Percentiles rank a stretch among this genome's conserved stretches.
phyloP scores from a whole-genome alignment of 345 rosid genomes.

The Euphorbia lathyris region DNA sequence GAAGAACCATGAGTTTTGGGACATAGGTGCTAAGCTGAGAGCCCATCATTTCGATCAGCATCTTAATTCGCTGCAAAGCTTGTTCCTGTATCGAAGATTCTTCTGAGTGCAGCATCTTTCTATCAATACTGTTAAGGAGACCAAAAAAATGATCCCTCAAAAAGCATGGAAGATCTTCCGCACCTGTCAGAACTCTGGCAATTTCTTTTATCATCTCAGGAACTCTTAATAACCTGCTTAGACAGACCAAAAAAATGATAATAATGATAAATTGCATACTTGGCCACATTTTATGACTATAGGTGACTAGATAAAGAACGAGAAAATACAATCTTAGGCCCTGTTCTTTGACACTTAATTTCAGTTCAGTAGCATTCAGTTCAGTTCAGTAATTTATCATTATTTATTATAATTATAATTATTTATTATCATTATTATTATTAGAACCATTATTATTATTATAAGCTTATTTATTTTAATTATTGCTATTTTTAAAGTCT shows the following conservation, averaged over 20 bases:
- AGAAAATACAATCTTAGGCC: no score
- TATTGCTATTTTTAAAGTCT: no score
- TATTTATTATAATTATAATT: no score
- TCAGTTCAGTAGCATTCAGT: no score
- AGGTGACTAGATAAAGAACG: background rate
- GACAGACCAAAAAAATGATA: slow-evolving; percentile 14
- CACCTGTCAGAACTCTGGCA: slow-evolving; percentile 67
- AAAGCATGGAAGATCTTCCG: slow-evolving; percentile 80
- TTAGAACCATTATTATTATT: no score
- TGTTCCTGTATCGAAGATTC: slow-evolving; percentile 72
- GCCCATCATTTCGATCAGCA: slow-evolving; percentile 93
- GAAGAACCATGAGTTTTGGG: slow-evolving; percentile 93
- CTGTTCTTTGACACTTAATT: no score
- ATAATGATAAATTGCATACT: slow-evolving; percentile 5
- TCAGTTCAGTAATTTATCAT: no score
- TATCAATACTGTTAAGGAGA: slow-evolving; percentile 87
- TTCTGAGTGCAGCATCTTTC: slow-evolving; percentile 84
- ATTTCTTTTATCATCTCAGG: slow-evolving; percentile 78
- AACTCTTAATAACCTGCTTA: slow-evolving; percentile 69
- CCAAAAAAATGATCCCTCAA: slow-evolving; percentile 96
- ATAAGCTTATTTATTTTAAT: no score
- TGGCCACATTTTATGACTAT: slow-evolving; percentile 4
- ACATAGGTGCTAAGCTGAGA: slow-evolving; percentile 78
- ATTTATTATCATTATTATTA: no score
- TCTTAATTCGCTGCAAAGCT: slow-evolving; percentile 83